Conservation (phyloP, 1,284 basidiomycete species). For the Cryptococcus hybrid region DNA sequence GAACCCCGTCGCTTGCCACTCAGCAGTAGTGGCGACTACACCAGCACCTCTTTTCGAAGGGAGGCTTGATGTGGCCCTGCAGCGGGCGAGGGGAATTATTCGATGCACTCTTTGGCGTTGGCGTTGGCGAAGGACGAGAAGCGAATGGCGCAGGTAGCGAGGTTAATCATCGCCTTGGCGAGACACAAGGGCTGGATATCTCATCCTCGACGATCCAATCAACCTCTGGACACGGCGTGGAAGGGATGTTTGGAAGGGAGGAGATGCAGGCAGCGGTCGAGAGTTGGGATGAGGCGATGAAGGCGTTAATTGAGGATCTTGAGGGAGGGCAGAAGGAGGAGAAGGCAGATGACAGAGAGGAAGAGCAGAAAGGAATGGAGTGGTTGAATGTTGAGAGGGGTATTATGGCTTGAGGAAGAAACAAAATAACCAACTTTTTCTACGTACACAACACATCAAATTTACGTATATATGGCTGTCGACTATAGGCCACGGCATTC, state of each 20-base stretch:
- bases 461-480: not conserved
- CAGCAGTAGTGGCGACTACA: conserved; percentile 46
- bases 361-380: not conserved
- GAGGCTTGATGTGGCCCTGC: conserved; percentile 37
- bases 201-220: not conserved
- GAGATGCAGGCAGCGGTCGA: not conserved
- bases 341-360: not conserved
- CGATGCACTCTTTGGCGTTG: conserved; percentile 13
- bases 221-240: not conserved
- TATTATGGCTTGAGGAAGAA: not conserved
- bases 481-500: not conserved
- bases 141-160: conserved; percentile 32
- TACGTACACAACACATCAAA: not conserved
- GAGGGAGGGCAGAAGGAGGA: not conserved
- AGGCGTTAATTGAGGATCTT: not conserved
- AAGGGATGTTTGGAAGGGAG: not conserved
- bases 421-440: not conserved
- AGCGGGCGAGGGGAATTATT: conserved; percentile 41
- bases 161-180: conserved; percentile 41
- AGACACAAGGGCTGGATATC: conserved; percentile 33
- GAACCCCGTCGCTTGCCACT: conserved; percentile 41
- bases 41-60: conserved; percentile 8
- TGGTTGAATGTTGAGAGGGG: not conserved
- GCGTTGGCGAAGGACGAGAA: conserved; percentile 16
- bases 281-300: conserved; percentile 1